phyloP scores from a whole-genome alignment of 192 early-diverging fungal species.

The Phlyctochytrium bullatum region DNA sequence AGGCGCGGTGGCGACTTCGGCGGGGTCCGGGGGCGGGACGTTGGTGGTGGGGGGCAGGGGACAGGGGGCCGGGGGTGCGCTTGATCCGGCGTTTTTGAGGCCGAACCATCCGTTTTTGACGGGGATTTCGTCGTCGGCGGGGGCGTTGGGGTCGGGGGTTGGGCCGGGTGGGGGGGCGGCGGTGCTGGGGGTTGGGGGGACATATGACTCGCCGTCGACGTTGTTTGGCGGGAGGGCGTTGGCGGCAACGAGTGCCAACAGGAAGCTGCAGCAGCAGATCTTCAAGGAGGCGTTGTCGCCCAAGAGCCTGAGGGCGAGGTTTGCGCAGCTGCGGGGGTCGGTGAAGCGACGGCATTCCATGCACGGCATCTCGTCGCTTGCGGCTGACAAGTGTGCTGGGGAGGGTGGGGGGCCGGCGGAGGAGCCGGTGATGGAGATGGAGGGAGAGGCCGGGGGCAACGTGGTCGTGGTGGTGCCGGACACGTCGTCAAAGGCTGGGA shows the following conservation, averaged over 20 bases:
- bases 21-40: too few species aligned
- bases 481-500: neutral
- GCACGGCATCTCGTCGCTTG: conserved; percentile 1
- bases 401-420: too few species aligned
- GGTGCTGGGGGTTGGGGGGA: conserved; percentile 1
- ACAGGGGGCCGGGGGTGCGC: too few species aligned
- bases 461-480: neutral
- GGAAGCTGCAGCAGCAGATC: conserved; percentile 81
- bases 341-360: conserved; percentile 32
- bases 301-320: conserved; percentile 70
- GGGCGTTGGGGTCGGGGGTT: neutral
- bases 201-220: conserved; percentile 14
- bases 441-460: neutral
- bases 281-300: conserved; percentile 90
- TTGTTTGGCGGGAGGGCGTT: too few species aligned
- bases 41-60: too few species aligned
- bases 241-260: too few species aligned
- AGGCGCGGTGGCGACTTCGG: conserved; percentile 16
- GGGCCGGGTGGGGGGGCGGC: neutral
- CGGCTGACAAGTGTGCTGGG: too few species aligned
- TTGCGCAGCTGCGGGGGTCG: conserved; percentile 54
- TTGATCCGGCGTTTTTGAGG: too few species aligned
- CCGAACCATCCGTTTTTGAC: too few species aligned
- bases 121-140: too few species aligned
- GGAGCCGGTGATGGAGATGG: neutral